phyloP scores from a whole-genome alignment of 768 basidiomycete genomes.

The Suillus plorans region DNA sequence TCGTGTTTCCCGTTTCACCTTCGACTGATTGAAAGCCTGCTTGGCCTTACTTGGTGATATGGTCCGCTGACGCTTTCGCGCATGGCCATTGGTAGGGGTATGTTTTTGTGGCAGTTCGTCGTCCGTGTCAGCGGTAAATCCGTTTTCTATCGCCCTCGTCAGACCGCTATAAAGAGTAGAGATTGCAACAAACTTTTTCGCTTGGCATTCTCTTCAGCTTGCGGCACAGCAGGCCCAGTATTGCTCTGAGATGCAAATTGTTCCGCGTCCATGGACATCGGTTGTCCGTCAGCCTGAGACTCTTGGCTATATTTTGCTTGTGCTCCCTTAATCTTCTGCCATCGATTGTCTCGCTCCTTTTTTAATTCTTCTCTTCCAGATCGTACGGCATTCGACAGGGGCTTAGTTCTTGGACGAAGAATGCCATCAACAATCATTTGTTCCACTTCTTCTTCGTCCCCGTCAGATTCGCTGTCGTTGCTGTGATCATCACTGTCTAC shows the following conservation, averaged over 20 bases:
- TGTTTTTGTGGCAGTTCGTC: conserved; percentile 32
- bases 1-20: conserved; percentile 39
- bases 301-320: conserved; percentile 32
- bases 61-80: conserved; percentile 51
- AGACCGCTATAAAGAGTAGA: neutral
- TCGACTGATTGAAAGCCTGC: conserved; percentile 39
- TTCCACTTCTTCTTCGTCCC: conserved; percentile 49
- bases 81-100: conserved; percentile 26
- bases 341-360: conserved; percentile 27
- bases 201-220: conserved; percentile 35
- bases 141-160: conserved; percentile 14
- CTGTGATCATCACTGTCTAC: conserved; percentile 17
- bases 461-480: conserved; percentile 25
- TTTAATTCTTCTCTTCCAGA: conserved; percentile 32
- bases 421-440: conserved; percentile 47
- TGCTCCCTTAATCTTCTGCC: conserved; percentile 22
- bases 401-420: conserved; percentile 15
- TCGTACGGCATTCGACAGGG: conserved; percentile 8
- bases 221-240: conserved; percentile 19
- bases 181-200: conserved; percentile 45
- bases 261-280: conserved; percentile 32
- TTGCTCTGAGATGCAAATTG: conserved; percentile 14
- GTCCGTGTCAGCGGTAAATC: conserved; percentile 29
- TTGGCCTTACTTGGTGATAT: conserved; percentile 42
- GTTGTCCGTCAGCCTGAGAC: conserved; percentile 27